A percentile compares a stretch with the other conserved stretches of the same genome.
These are phyloP conservation scores for Brassica nigra DNA, from an alignment of 345 rosid genomes.

Conservation along the genomic window DNA sequence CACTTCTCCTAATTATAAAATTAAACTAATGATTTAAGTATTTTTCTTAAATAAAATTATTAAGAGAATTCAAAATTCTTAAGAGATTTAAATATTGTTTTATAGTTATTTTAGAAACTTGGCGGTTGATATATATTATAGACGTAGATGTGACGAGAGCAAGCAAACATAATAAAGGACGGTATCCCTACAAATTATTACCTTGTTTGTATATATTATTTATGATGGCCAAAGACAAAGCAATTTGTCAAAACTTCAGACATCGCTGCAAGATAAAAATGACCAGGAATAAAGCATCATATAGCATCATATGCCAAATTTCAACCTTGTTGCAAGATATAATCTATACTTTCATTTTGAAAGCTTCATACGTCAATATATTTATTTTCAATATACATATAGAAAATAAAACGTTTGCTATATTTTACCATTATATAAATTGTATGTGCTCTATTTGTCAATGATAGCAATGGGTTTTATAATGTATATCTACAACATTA, in stretches of 20 bases:
- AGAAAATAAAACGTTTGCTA: not conserved
- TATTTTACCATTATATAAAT: not conserved
- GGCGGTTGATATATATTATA: not conserved
- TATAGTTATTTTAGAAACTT: not conserved
- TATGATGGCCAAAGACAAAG: not conserved
- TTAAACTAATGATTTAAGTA: not conserved
- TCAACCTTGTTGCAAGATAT: constrained; percentile 8
- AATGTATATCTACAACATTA: not conserved
- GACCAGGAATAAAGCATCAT: not conserved
- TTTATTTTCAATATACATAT: not conserved
- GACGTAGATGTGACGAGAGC: not conserved
- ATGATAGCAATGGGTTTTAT: constrained; percentile 1
- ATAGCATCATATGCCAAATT: not conserved
- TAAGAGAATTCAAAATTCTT: not conserved
- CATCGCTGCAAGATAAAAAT: not conserved
- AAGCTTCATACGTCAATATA: not conserved
- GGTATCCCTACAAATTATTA: not conserved
- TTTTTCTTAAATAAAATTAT: not conserved
- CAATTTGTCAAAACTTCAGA: constrained; percentile 4
- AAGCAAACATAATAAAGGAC: not conserved
- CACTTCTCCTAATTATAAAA: not conserved
- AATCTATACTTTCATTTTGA: not conserved
- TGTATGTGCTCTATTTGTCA: not conserved
- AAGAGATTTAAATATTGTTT: not conserved
- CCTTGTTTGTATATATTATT: not conserved